Evolutionary conservation across 2,329 filamentous ascomycete genomes (phyloP), one percentile per base, ranked within the genome.

Genomic region (Epicoccum nigrum): DNA sequence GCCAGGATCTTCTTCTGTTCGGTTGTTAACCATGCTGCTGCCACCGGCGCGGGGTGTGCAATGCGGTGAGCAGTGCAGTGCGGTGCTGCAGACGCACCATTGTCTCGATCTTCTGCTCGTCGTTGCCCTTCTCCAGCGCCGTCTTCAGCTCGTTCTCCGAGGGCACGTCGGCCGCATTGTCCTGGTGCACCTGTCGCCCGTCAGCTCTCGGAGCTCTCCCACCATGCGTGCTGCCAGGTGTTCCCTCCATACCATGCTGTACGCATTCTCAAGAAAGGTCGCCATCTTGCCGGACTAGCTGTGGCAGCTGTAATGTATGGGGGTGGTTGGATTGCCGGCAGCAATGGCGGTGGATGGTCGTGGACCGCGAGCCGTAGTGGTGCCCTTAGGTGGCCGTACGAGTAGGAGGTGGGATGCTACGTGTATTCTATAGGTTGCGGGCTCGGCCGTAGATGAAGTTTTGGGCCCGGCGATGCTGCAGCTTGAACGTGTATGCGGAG

Each of bases 131-230:
- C 79, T 97, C 92, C 65, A 97, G 81, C 81, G 95, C 89, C 67
- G 86, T 91, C 77, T 91, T 92, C 77, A 99, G 83, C 74, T 99
- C 94, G 71, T 92, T 90, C 76, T 94, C 81, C 57, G 88, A 86
- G 51, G 94, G 93, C 69, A 95, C 87, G 75, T 97, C 94, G 63
- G 92, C 90, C 58, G 91, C 84, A 82, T 97, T 97, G 85, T 99
- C 94, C 84, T 94, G 87, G 77, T 97, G 92, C 77, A 99, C 70
- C 69, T 71, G 54, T 65, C 56, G 46, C 37, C 54, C 45, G 66
- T 73, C 67, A 72, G 69, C 67, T 55, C 53, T 42, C 43, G 54
- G 47, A 64, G 65, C 62, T 64, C 60, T 17, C 41, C 39, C 20
- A 21, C n/a, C n/a, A n/a, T 25, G 32, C 42, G 54, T 54, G 49